phyloP scores from a whole-genome alignment of 2,329 filamentous ascomycete species.

The Biscogniauxia sp. region DNA sequence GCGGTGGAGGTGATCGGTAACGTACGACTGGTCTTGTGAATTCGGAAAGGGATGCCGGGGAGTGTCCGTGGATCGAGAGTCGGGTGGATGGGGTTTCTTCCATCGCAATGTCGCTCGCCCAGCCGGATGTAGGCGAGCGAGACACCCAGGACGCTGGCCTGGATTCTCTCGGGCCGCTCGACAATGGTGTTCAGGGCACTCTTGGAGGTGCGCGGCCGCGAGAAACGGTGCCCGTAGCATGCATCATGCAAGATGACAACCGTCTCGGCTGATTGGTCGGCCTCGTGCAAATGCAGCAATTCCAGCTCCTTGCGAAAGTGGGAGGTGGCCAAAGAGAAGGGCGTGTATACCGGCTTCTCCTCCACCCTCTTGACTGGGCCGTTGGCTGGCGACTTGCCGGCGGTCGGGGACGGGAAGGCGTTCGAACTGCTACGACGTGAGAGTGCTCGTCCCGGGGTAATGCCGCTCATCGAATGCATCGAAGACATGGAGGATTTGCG shows the following conservation, averaged over 20 bases:
- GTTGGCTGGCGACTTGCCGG: conserved; percentile 36
- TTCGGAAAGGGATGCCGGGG: conserved; percentile 72
- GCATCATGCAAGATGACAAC: conserved; percentile 88
- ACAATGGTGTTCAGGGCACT: conserved; percentile 76
- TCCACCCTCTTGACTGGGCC: conserved; percentile 27
- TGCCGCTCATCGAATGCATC: conserved; percentile 48
- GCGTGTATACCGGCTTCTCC: conserved; percentile 43
- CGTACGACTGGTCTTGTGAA: conserved; percentile 73
- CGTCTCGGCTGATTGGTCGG: conserved; percentile 54
- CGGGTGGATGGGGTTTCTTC: conserved; percentile 65
- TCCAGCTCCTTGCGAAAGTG: conserved; percentile 70
- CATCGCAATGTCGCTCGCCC: conserved; percentile 74
- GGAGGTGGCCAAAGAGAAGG: conserved; percentile 59
- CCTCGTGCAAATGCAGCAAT: conserved; percentile 51
- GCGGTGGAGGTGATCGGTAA: conserved; percentile 70
- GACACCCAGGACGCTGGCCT: conserved; percentile 77
- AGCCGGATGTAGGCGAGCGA: conserved; percentile 88
- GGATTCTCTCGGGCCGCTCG: conserved; percentile 87
- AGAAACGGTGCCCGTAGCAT: conserved; percentile 92
- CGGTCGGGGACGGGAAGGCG: conserved; percentile 43
- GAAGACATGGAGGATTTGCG: conserved; percentile 59
- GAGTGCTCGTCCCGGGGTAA: conserved; percentile 35
- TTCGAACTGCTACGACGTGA: conserved; percentile 50
- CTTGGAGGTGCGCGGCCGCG: conserved; percentile 75
- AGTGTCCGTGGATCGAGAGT: conserved; percentile 53